Conservation (phyloP, 2,329 filamentous ascomycete genomes). For the Aspergillus piperis region DNA sequence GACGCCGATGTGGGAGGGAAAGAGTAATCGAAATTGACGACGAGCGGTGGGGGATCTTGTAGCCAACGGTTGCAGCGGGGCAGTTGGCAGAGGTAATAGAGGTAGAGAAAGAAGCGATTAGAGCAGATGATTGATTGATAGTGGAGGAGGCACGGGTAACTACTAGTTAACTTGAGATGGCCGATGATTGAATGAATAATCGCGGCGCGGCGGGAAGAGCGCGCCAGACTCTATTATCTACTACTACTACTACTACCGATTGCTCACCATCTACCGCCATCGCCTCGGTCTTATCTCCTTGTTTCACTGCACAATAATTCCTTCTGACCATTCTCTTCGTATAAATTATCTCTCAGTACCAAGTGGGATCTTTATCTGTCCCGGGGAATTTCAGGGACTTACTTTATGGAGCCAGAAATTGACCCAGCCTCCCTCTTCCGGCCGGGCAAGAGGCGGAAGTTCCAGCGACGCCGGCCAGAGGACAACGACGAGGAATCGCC, state of each 20-base stretch:
- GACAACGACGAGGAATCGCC: slow-evolving; percentile 19
- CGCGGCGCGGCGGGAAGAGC: not conserved
- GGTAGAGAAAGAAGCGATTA: not conserved
- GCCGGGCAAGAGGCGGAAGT: slow-evolving; percentile 53
- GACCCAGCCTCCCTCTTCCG: slow-evolving; percentile 42
- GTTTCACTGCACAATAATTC: not conserved
- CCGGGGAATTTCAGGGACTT: slow-evolving; percentile 2
- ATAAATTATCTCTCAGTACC: not conserved
- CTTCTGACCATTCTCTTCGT: too few species aligned
- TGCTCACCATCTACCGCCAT: not conserved
- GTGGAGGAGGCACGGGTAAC: not conserved
- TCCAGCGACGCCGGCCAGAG: slow-evolving; percentile 48
- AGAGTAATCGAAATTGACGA: not conserved
- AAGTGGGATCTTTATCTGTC: not conserved
- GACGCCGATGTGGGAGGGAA: not conserved
- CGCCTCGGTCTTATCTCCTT: not conserved
- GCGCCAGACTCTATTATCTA: not conserved
- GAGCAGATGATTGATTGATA: not conserved
- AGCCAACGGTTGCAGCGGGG: not conserved
- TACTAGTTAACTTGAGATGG: not conserved
- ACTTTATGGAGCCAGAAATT: slow-evolving; percentile 32
- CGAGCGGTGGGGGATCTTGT: not conserved
- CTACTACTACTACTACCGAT: not conserved
- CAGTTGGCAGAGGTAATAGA: not conserved
- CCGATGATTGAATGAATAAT: slow-evolving; percentile 8